Conservation (phyloP, 1,139 yeast genomes). For the Citeromyces siamensis region DNA sequence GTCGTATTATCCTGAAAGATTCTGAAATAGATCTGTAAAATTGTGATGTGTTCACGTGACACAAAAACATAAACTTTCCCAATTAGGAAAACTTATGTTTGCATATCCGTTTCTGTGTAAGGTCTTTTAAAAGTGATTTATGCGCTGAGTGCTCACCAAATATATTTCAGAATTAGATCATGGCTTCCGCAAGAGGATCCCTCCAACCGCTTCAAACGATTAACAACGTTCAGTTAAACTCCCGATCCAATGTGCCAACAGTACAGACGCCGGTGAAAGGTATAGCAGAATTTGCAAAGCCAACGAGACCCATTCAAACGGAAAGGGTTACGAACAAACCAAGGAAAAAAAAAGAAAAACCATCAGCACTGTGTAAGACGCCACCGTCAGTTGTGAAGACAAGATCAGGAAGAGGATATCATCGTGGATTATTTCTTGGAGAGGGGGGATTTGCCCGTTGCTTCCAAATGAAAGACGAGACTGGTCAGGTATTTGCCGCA, state of each 20-base stretch:
- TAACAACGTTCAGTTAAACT: conserved; percentile 18
- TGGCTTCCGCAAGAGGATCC: conserved; percentile 3
- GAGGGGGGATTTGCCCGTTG: conserved; percentile 99
- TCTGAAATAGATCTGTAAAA: no score
- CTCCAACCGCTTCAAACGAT: conserved; percentile 17
- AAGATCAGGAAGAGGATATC: conserved; percentile 77
- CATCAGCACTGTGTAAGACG: conserved; percentile 82
- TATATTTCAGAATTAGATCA: background rate
- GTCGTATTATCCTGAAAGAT: no score
- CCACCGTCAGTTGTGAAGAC: conserved; percentile 91
- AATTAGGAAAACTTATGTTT: conserved; percentile 1
- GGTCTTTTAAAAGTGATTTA: background rate
- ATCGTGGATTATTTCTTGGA: conserved; percentile 84
- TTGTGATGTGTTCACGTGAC: conserved; percentile 1
- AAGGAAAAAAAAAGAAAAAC: conserved; percentile 73
- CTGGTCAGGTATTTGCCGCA: conserved; percentile 87
- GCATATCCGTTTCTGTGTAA: background rate
- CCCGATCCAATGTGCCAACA: conserved; percentile 12
- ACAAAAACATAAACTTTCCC: background rate
- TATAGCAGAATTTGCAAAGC: conserved; percentile 13
- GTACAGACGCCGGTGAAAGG: conserved; percentile 10
- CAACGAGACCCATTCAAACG: conserved; percentile 6
- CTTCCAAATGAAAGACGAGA: conserved; percentile 87
- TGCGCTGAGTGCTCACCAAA: background rate
- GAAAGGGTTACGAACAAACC: conserved; percentile 11